phyloP scores from a whole-genome alignment of 2,329 filamentous ascomycete genomes.

The Colletotrichum caudatum region DNA sequence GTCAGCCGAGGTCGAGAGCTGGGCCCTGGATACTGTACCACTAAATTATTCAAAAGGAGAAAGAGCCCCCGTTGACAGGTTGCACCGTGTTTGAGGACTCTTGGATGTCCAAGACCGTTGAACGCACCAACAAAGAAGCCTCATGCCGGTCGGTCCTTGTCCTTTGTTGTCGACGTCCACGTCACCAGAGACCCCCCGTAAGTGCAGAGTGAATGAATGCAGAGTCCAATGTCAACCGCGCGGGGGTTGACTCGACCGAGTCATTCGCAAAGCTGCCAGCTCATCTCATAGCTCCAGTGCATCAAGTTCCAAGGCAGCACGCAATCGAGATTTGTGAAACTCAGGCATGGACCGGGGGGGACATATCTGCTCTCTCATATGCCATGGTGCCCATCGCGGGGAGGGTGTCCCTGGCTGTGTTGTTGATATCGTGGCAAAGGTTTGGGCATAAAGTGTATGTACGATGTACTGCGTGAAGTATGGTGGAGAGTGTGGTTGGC shows the following conservation, averaged over 20 bases:
- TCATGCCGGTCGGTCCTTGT: not conserved
- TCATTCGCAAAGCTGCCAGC: slow-evolving; percentile 30
- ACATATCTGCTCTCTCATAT: slow-evolving; percentile 12
- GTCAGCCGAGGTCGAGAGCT: not conserved
- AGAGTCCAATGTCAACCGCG: slow-evolving; percentile 25
- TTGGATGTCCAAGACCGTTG: not conserved
- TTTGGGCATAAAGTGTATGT: not conserved
- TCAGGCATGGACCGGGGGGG: not conserved
- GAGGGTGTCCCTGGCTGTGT: slow-evolving; percentile 21
- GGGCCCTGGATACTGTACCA: not conserved
- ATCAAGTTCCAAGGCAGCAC: not conserved
- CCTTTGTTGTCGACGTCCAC: not conserved
- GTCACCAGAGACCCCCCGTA: not conserved
- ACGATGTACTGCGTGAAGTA: too few relatives aligned
- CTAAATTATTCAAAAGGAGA: not conserved
- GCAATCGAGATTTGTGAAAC: slow-evolving; percentile 11
- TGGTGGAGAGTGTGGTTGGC: not conserved
- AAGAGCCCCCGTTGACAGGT: not conserved
- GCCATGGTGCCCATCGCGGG: slow-evolving; percentile 12
- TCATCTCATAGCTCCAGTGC: slow-evolving; percentile 27
- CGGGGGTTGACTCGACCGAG: slow-evolving; percentile 22
- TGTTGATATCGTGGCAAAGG: not conserved
- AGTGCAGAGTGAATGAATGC: not conserved
- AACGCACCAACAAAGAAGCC: not conserved
- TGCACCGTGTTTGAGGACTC: not conserved